Base-by-base conservation (phyloP, 2,329 filamentous ascomycete species). In the Cercospora zeina region DNA sequence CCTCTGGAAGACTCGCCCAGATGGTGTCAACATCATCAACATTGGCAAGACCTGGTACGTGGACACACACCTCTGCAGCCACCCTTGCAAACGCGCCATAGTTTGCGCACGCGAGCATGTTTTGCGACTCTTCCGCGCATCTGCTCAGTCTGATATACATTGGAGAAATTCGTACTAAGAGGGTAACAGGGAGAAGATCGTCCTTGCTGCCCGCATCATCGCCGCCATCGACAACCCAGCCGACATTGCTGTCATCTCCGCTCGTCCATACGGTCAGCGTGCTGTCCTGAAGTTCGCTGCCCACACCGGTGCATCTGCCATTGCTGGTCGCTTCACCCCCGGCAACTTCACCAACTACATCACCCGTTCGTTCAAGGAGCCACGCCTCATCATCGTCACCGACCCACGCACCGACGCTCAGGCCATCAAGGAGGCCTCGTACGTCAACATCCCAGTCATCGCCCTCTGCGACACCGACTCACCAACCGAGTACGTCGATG, bases 341-440 rank as follows among this genome's bases (percentile, higher is more conserved):
- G 95, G 95, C 90, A 96, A 93, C 83, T 99, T 99, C 89, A 99
- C 95, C 87, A 99, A 99, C 89, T 99, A 99, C 90, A 99, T 99
- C 89, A 99, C 96, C 82, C 93, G 95, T 78, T 97, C 95, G 71
- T 99, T 99, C 92, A 97, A 97, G 89, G 95, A 99, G 87, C 95
- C 95, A 79, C 96, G 96, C 82, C 87, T 99, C 78, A 97, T 99
- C 83, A 88, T 99, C 80, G 95, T 99, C 77, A 99, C 95, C 83
- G 95, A 99, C 82, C 95, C 95, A 76, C 93, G 96, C 83, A 99
- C 96, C 85, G 95, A 99, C 77, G 91, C 95, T 80, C 95, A 99
- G 88, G 95, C 95, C 78, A 99, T 99, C 89, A 97, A 97, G 89
- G 95, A 99, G 87, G 95, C 96, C 79, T 95, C 89, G 79, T 99